phyloP scores from a whole-genome alignment of 495 filamentous ascomycete species.

The Aspergillus kassunensis region DNA sequence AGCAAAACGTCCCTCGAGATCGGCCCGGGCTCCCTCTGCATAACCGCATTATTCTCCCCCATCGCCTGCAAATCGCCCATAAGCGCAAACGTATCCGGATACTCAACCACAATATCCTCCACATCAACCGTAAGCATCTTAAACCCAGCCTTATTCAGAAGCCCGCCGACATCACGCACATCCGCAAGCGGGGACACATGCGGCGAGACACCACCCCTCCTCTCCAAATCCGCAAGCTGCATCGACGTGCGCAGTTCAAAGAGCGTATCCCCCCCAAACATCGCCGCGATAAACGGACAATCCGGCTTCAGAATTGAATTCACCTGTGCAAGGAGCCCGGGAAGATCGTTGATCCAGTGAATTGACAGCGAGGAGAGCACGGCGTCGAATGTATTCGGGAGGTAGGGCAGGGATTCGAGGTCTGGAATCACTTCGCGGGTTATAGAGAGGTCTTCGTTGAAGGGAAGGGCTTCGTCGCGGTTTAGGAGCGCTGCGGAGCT shows the following conservation, averaged over 20 bases:
- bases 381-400: slow-evolving; percentile 75
- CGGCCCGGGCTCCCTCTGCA: slow-evolving; percentile 71
- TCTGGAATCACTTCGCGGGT: slow-evolving; percentile 64
- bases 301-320: slow-evolving; percentile 86
- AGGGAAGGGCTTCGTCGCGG: slow-evolving; percentile 73
- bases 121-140: slow-evolving; percentile 96
- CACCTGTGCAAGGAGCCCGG: slow-evolving; percentile 73
- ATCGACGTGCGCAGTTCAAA: slow-evolving; percentile 92
- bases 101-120: slow-evolving; percentile 94
- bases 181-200: slow-evolving; percentile 89
- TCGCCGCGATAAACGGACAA: slow-evolving; percentile 86
- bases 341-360: slow-evolving; percentile 98
- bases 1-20: slow-evolving; percentile 80
- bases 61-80: slow-evolving; percentile 93
- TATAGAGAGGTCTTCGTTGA: slow-evolving; percentile 68
- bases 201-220: slow-evolving; percentile 80
- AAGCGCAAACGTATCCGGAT: slow-evolving; percentile 84
- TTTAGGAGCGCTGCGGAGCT: slow-evolving; percentile 73
- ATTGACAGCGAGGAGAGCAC: slow-evolving; percentile 82
- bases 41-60: slow-evolving; percentile 85
- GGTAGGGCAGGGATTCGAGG: slow-evolving; percentile 73
- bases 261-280: slow-evolving; percentile 92
- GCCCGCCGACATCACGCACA: slow-evolving; percentile 82
- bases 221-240: slow-evolving; percentile 86
- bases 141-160: slow-evolving; percentile 84